These are phyloP conservation scores for Aureoboletus auriporus DNA, from an alignment of 768 basidiomycete species.

Conservation along the genomic window DNA sequence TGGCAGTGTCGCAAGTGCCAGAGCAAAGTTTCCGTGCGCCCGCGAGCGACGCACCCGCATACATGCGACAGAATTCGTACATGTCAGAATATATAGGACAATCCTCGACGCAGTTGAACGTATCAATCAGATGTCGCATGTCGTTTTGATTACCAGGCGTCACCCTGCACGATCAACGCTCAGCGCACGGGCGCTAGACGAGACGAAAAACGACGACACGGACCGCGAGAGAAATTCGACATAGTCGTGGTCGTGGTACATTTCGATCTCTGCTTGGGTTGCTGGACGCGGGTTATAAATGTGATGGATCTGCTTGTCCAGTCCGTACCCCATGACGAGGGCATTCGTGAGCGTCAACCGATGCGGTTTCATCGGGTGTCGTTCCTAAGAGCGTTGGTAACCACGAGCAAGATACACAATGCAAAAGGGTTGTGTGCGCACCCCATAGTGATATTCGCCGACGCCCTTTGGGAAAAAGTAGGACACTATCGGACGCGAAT, in stretches of 20 bases:
- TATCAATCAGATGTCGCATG: slow-evolving; percentile 75
- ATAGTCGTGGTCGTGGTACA: slow-evolving; percentile 94
- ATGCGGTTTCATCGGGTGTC: slow-evolving; percentile 98
- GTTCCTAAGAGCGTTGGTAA: slow-evolving; percentile 54
- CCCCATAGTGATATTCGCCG: slow-evolving; percentile 95
- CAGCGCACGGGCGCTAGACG: too few species aligned
- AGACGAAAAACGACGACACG: slow-evolving; percentile 14
- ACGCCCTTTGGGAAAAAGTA: slow-evolving; percentile 96
- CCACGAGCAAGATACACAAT: slow-evolving; percentile 1
- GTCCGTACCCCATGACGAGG: slow-evolving; percentile 91
- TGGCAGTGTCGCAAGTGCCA: slow-evolving; percentile 90
- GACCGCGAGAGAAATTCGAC: slow-evolving; percentile 92
- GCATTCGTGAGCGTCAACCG: slow-evolving; percentile 94
- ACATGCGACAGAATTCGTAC: slow-evolving; percentile 93
- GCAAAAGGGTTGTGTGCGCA: slow-evolving; percentile 33
- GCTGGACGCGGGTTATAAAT: slow-evolving; percentile 88
- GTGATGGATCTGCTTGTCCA: slow-evolving; percentile 92
- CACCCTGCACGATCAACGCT: slow-evolving; percentile 48
- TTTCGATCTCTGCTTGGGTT: slow-evolving; percentile 83
- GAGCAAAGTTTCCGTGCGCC: slow-evolving; percentile 85
- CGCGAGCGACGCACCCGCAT: slow-evolving; percentile 87
- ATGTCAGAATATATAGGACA: slow-evolving; percentile 95
- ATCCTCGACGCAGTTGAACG: slow-evolving; percentile 94
- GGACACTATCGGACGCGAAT: slow-evolving; percentile 75
- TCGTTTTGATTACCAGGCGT: slow-evolving; percentile 69